phyloP scores from a whole-genome alignment of 2,329 filamentous ascomycete genomes.

The Myriangium duriaei region DNA sequence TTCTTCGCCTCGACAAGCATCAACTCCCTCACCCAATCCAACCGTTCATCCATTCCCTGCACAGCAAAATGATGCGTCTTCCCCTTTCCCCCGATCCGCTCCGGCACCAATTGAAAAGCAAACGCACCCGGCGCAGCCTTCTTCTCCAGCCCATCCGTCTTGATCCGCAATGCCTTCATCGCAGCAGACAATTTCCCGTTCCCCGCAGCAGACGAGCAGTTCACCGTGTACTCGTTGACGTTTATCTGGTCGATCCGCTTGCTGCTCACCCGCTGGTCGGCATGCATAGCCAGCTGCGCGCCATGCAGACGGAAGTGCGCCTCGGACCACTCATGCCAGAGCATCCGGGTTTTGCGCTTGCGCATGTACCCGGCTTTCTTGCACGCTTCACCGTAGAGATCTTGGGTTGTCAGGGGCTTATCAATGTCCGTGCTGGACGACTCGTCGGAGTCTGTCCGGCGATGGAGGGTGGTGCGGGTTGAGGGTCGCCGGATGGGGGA shows the following conservation, averaged over 20 bases:
- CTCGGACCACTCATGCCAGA: slow-evolving; percentile 88
- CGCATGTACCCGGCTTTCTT: slow-evolving; percentile 77
- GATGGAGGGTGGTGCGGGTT: slow-evolving; percentile 13
- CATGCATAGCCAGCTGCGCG: slow-evolving; percentile 54
- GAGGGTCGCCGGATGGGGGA: slow-evolving; percentile 13
- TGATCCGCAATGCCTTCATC: slow-evolving; percentile 61
- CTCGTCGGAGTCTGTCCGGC: slow-evolving; percentile 9
- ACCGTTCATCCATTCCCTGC: slow-evolving; percentile 72
- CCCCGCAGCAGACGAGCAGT: slow-evolving; percentile 64
- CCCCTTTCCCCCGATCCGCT: slow-evolving; percentile 33
- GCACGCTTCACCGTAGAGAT: slow-evolving; percentile 22
- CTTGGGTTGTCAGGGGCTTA: slow-evolving; percentile 21
- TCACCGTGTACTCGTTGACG: slow-evolving; percentile 79
- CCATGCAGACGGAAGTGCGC: slow-evolving; percentile 74
- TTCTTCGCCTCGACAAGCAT: slow-evolving; percentile 82
- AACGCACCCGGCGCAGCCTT: slow-evolving; percentile 43
- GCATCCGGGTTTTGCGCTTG: slow-evolving; percentile 79
- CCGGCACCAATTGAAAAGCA: slow-evolving; percentile 72
- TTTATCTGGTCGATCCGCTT: slow-evolving; percentile 69
- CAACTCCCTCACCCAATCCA: slow-evolving; percentile 93
- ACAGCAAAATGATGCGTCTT: slow-evolving; percentile 95
- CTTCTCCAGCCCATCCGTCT: slow-evolving; percentile 41
- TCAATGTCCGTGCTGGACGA: slow-evolving; percentile 15
- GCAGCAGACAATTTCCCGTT: slow-evolving; percentile 74
- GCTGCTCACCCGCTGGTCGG: slow-evolving; percentile 38